Evolutionary conservation across 768 basidiomycete genomes (phyloP).

Genomic region (Strobilomyces dryophilus): DNA sequence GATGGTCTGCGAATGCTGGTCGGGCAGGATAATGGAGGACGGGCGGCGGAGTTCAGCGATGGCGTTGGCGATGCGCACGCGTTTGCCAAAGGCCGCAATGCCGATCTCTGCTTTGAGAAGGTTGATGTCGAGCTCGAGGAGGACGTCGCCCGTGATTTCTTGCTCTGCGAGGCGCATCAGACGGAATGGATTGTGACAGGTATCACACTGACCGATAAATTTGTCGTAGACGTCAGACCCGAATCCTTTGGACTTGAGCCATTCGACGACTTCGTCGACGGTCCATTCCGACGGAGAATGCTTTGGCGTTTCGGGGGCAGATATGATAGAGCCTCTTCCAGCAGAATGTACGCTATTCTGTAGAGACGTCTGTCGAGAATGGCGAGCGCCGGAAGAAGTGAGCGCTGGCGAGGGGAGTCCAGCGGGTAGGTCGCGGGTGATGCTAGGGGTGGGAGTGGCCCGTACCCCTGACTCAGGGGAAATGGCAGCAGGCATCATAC

Average conservation of each 20-base stretch:
- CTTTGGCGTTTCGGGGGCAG: constrained; percentile 14
- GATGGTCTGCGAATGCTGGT: constrained; percentile 34
- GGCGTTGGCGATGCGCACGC: constrained; percentile 88
- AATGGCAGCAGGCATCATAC: constrained; percentile 18
- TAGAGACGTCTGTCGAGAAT: constrained; percentile 35
- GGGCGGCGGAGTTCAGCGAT: constrained; percentile 83
- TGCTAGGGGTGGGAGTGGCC: constrained; percentile 22
- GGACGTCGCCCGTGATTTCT: constrained; percentile 97
- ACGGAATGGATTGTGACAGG: not conserved
- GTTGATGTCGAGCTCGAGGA: constrained; percentile 89
- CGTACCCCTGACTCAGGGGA: constrained; percentile 23
- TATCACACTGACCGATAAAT: constrained; percentile 65
- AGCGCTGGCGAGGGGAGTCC: constrained; percentile 30
- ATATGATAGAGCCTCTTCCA: constrained; percentile 21
- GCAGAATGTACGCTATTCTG: constrained; percentile 31
- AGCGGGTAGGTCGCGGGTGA: constrained; percentile 25
- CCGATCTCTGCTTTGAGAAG: constrained; percentile 93
- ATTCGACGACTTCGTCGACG: constrained; percentile 85
- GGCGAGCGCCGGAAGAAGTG: constrained; percentile 19
- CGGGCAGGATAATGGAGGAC: constrained; percentile 55
- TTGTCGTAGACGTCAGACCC: constrained; percentile 78
- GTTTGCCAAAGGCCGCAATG: constrained; percentile 91
- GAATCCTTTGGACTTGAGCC: constrained; percentile 83
- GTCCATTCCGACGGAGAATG: constrained; percentile 65
- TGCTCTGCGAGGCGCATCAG: constrained; percentile 58